A percentile compares a stretch with the other conserved stretches of the same genome.
Conservation (phyloP, 352 stramenopile species). For the Phytophthora capsici region DNA sequence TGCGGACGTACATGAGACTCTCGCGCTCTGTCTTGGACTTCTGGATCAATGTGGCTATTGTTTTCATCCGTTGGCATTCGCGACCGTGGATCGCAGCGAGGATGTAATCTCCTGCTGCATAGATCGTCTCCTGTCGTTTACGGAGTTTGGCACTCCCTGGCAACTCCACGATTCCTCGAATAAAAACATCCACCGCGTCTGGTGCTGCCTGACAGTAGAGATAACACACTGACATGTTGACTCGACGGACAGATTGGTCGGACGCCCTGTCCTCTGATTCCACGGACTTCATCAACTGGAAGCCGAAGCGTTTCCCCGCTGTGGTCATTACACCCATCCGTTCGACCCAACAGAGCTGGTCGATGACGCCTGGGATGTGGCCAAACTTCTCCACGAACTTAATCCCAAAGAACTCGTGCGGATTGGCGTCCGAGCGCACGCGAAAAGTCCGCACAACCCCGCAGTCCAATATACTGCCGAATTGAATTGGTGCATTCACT, state of each 20-base stretch:
- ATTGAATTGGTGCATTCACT: slow-evolving; percentile 58
- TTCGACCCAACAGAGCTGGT: slow-evolving; percentile 71
- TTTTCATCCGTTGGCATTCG: slow-evolving; percentile 60
- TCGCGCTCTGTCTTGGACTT: slow-evolving; percentile 62
- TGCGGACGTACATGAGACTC: slow-evolving; percentile 46
- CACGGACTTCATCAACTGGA: slow-evolving; percentile 72
- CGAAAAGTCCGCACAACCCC: slow-evolving; percentile 59
- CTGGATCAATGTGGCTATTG: slow-evolving; percentile 59
- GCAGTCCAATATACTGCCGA: slow-evolving; percentile 50
- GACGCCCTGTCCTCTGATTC: slow-evolving; percentile 35
- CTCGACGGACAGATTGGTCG: slow-evolving; percentile 29
- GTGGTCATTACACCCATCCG: slow-evolving; percentile 35
- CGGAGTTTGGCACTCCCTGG: slow-evolving; percentile 15
- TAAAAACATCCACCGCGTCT: slow-evolving; percentile 60
- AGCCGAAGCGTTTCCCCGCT: slow-evolving; percentile 43
- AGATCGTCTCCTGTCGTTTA: slow-evolving; percentile 29
- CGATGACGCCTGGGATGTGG: slow-evolving; percentile 34
- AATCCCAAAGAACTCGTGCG: slow-evolving; percentile 63
- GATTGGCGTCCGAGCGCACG: slow-evolving; percentile 29
- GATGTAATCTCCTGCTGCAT: slow-evolving; percentile 42
- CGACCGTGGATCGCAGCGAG: slow-evolving; percentile 49
- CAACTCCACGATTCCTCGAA: slow-evolving; percentile 65
- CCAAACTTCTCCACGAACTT: slow-evolving; percentile 64
- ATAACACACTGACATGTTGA: slow-evolving; percentile 72
- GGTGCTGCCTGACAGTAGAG: slow-evolving; percentile 54